Evolutionary conservation across 768 basidiomycete genomes (phyloP).

Genomic region (Cystobasidiopsis lactophilus): DNA sequence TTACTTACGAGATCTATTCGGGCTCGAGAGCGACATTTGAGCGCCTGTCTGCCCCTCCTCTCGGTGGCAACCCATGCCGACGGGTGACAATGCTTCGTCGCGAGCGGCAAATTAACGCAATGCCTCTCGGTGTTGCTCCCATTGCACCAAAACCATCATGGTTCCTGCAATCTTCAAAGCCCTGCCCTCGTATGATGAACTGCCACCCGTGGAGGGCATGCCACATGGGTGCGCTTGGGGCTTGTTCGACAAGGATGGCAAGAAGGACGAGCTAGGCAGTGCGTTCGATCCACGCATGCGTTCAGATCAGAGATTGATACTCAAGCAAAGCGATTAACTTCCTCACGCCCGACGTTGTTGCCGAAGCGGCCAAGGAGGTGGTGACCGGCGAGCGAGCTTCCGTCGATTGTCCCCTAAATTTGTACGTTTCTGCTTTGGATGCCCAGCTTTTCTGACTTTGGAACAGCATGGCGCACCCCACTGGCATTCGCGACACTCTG

Average conservation of each 20-base stretch:
- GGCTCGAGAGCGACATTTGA: no score
- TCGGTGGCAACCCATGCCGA: no score
- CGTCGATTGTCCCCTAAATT: slow-evolving; percentile 8
- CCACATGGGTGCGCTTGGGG: slow-evolving; percentile 9
- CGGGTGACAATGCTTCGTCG: no score
- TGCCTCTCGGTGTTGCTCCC: no score
- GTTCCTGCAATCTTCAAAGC: no score
- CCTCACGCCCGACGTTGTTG: slow-evolving; percentile 12
- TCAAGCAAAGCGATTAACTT: slow-evolving; percentile 1
- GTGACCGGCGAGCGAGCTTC: slow-evolving; percentile 7
- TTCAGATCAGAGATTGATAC: neutral
- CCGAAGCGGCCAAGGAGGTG: slow-evolving; percentile 9
- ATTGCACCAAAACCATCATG: no score
- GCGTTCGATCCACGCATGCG: neutral
- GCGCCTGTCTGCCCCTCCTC: no score
- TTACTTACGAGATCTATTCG: no score
- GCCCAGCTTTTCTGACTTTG: neutral
- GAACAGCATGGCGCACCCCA: slow-evolving; percentile 1
- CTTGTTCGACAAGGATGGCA: neutral
- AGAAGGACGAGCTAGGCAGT: slow-evolving; percentile 6
- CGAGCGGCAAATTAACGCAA: no score
- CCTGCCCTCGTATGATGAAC: neutral
- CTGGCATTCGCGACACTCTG: neutral
- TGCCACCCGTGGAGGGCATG: slow-evolving; percentile 6
- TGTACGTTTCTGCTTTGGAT: no score